Percentiles rank a stretch among this genome's conserved stretches.
Evolutionary conservation across 768 basidiomycete species (phyloP).

Genomic region (Tephrocybe sp.): DNA sequence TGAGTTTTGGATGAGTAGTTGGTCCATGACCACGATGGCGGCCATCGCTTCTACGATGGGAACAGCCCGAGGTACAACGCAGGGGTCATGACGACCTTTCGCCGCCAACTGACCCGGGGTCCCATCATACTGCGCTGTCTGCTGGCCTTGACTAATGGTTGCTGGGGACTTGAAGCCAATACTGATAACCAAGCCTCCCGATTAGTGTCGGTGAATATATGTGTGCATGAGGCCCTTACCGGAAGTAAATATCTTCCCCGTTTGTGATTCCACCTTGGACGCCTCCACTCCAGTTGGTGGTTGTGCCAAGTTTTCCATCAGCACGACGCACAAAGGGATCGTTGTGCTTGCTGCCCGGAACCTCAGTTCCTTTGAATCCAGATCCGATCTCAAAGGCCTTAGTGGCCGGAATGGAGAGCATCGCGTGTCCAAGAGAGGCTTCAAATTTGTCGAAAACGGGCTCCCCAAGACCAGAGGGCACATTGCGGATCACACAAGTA

Average conservation of each 20-base stretch:
- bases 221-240: constrained; percentile 44
- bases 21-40: constrained; percentile 92
- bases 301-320: constrained; percentile 77
- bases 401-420: constrained; percentile 98
- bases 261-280: constrained; percentile 98
- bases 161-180: constrained; percentile 98
- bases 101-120: constrained; percentile 86
- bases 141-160: constrained; percentile 91
- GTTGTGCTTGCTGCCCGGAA: constrained; percentile 92
- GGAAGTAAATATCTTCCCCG: constrained; percentile 96
- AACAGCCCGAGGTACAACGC: constrained; percentile 95
- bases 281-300: constrained; percentile 95
- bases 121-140: constrained; percentile 92
- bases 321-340: constrained; percentile 72
- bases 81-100: constrained; percentile 94
- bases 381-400: constrained; percentile 98
- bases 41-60: constrained; percentile 99
- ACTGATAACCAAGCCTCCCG: constrained; percentile 35
- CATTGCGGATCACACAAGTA: constrained; percentile 92
- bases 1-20: constrained; percentile 86
- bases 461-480: constrained; percentile 91
- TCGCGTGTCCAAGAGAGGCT: constrained; percentile 92
- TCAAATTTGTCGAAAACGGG: constrained; percentile 99
- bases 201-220: constrained; percentile 10
- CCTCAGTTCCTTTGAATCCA: constrained; percentile 92